Evolutionary conservation across 805 yeast genomes (phyloP), one percentile per base, ranked within the genome.

Genomic region (Candida silvatica): DNA sequence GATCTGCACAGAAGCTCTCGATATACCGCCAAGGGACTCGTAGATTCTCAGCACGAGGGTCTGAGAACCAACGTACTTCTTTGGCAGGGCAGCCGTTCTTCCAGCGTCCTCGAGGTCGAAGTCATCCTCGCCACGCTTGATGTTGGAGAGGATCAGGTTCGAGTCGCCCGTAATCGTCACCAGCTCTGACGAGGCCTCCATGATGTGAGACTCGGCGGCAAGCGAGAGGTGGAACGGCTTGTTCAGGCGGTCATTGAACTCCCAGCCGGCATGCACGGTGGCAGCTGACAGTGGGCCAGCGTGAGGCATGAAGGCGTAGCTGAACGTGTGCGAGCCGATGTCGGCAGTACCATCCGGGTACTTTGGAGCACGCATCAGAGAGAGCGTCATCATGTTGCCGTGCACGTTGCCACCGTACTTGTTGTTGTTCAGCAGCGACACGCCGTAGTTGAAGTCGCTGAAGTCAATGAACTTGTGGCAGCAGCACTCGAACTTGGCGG

Each of bases 271-370:
- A 40, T 73, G 71, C 11, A 90, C 88, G 3, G 86, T 77, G 17
- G 74, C 74, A 1, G 67, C 53, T 7, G 74, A 66, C 32, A 90
- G 62, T 0, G 70, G 58, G 3, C 95, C 95, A 16, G 51, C 46
- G 56, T 90, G 98, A 4, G 97, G 97, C 39, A 74, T 71, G 25
- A 90, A 58, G 0, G 94, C 94, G 58, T 88, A 92, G 41, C 76
- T 76, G 62, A 92, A 82, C 38, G 64, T 65, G 57, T 90, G 98
- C 15, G 61, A 52, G 3, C 96, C 97, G 83, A 92, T 86, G 56
- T 90, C 98, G 6, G 97, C 97, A 52, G 76, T 69, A 6, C 80
- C 88, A 67, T 90, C 98, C 0, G 98, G 98, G 16, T 86, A 83
- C 59, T 92, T 90, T 20, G 98, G 87, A 11, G 96, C 75, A 52